These are phyloP conservation scores for Zymoseptoria pseudotritici DNA, from an alignment of 2,329 filamentous ascomycete genomes.

Conservation along the genomic window DNA sequence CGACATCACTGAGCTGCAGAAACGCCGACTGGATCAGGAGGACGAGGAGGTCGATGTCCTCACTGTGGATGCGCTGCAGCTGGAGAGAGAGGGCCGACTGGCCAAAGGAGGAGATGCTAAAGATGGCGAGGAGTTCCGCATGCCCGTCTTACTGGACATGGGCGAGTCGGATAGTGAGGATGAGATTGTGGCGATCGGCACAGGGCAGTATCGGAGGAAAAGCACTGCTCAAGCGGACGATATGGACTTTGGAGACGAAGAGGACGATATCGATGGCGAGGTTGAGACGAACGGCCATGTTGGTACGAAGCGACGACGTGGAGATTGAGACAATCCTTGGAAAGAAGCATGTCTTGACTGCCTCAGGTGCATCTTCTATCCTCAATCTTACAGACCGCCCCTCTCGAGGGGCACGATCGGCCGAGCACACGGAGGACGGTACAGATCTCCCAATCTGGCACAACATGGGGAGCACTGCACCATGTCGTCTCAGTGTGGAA, in stretches of 20 bases:
- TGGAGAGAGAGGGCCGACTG: conserved; percentile 27
- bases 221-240: conserved; percentile 50
- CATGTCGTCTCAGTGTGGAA: too few species aligned
- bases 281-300: conserved; percentile 16
- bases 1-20: conserved; percentile 87
- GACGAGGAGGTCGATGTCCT: conserved; percentile 91
- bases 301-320: conserved; percentile 19
- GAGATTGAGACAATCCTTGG: conserved; percentile 12
- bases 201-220: conserved; percentile 79
- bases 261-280: conserved; percentile 16
- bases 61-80: conserved; percentile 57
- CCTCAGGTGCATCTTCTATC: too few species aligned
- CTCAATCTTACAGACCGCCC: too few species aligned
- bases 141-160: conserved; percentile 89
- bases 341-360: neutral
- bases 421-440: too few species aligned
- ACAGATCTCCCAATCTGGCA: too few species aligned
- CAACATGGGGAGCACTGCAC: too few species aligned
- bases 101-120: conserved; percentile 46
- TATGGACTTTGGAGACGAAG: conserved; percentile 30
- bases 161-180: conserved; percentile 95
- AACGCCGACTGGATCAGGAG: conserved; percentile 80
- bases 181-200: conserved; percentile 61
- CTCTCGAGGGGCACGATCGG: too few species aligned
- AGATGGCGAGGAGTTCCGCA: conserved; percentile 58